A percentile compares a stretch with the other conserved stretches of the same genome.
phyloP scores from a whole-genome alignment of 1,139 yeast species.

The Hemisphaericaspora subhashii region DNA sequence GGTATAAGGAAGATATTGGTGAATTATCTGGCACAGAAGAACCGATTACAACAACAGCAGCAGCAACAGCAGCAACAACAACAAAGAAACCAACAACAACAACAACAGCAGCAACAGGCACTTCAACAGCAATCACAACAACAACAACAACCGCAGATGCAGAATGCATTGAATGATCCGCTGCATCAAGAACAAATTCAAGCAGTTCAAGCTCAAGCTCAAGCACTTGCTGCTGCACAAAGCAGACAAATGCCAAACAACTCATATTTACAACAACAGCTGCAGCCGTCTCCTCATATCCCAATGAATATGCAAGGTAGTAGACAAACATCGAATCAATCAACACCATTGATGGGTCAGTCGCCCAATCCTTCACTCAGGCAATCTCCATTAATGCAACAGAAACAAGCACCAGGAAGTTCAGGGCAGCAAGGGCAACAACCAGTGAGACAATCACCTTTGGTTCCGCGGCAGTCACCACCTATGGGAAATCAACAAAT shows the following conservation, averaged over 20 bases:
- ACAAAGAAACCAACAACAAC: slow-evolving; percentile 11
- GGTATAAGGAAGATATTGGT: slow-evolving; percentile 54
- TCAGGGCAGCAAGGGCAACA: slow-evolving; percentile 8
- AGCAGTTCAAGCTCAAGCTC: slow-evolving; percentile 14
- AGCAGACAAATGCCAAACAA: not conserved
- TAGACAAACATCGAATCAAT: slow-evolving; percentile 6
- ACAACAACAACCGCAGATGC: slow-evolving; percentile 10
- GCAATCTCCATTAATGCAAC: slow-evolving; percentile 13
- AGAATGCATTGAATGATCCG: slow-evolving; percentile 2
- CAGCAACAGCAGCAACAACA: slow-evolving; percentile 15
- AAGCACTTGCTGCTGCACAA: slow-evolving; percentile 8
- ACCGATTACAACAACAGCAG: slow-evolving; percentile 17
- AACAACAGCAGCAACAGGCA: slow-evolving; percentile 6
- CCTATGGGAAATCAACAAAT: slow-evolving; percentile 8
- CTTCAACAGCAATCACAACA: slow-evolving; percentile 4
- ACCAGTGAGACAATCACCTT: slow-evolving; percentile 12
- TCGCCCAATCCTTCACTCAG: slow-evolving; percentile 10
- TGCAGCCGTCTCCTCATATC: slow-evolving; percentile 6
- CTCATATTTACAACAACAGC: slow-evolving; percentile 4
- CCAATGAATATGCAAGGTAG: slow-evolving; percentile 7
- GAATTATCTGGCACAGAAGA: slow-evolving; percentile 44
- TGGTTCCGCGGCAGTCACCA: slow-evolving; percentile 13
- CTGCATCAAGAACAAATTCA: slow-evolving; percentile 11
- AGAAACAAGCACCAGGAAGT: slow-evolving; percentile 8
- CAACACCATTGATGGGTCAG: slow-evolving; percentile 12